These are phyloP conservation scores for Cladosporium cucumerinum DNA, from an alignment of 2,329 filamentous ascomycete species.

Conservation along the genomic window DNA sequence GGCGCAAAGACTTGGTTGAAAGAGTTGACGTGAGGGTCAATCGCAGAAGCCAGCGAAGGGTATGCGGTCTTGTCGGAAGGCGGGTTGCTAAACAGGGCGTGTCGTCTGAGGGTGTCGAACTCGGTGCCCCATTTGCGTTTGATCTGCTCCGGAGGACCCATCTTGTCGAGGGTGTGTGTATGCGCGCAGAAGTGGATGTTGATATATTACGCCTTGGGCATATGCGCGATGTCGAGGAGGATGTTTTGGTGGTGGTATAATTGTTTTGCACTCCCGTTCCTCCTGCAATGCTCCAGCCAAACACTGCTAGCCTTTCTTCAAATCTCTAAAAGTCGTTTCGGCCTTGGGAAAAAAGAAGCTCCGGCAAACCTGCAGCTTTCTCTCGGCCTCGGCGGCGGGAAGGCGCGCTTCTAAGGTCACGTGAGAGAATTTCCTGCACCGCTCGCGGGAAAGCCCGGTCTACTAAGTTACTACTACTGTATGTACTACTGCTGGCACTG, in stretches of 20 bases:
- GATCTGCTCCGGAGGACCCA: slow-evolving; percentile 30
- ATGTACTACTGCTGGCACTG: neutral
- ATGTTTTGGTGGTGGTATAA: neutral
- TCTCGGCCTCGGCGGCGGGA: slow-evolving; percentile 3
- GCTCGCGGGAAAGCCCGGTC: neutral
- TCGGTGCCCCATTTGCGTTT: slow-evolving; percentile 73
- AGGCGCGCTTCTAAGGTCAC: neutral
- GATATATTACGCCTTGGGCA: slow-evolving; percentile 1
- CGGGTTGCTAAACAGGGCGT: slow-evolving; percentile 84
- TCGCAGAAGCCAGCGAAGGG: slow-evolving; percentile 77
- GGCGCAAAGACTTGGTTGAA: slow-evolving; percentile 86
- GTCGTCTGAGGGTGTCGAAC: slow-evolving; percentile 80
- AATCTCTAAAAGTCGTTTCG: slow-evolving; percentile 9
- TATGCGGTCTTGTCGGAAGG: slow-evolving; percentile 85
- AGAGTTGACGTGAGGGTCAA: slow-evolving; percentile 88
- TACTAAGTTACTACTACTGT: neutral
- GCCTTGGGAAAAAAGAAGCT: slow-evolving; percentile 6
- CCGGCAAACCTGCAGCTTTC: slow-evolving; percentile 1
- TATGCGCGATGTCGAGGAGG: neutral
- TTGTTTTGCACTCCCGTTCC: neutral
- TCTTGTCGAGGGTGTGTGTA: slow-evolving; percentile 19
- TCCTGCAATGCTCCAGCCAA: slow-evolving; percentile 14
- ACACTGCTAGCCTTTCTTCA: slow-evolving; percentile 6
- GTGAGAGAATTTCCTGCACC: neutral
- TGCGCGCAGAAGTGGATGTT: slow-evolving; percentile 5